phyloP scores from a whole-genome alignment of 148 eudicot genomes.

The Chenopodium suecicum region DNA sequence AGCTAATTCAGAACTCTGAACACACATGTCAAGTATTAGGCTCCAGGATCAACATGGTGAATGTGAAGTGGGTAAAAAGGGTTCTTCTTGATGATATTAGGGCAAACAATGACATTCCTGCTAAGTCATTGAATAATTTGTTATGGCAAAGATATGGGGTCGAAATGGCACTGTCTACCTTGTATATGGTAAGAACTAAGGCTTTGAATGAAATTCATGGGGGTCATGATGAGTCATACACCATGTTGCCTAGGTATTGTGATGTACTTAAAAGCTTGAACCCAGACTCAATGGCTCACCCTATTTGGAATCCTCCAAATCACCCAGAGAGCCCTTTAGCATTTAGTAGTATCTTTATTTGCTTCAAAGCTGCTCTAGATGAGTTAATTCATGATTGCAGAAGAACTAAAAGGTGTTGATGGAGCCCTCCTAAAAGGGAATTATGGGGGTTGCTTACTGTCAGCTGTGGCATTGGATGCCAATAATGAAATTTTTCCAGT shows the following conservation, averaged over 20 bases:
- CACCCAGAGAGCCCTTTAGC: background rate
- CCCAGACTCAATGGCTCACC: background rate
- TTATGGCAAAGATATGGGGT: background rate
- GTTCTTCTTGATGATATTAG: background rate
- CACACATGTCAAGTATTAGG: background rate
- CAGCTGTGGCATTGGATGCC: background rate
- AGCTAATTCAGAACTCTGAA: background rate
- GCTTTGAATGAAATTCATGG: background rate
- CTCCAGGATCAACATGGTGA: background rate
- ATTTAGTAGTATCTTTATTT: background rate
- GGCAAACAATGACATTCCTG: background rate
- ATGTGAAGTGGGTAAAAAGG: background rate
- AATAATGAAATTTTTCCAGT: background rate
- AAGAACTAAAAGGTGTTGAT: background rate
- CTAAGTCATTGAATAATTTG: background rate
- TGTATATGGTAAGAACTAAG: background rate
- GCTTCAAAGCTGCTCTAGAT: background rate
- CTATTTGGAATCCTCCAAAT: background rate
- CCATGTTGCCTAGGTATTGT: background rate
- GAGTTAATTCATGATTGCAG: background rate
- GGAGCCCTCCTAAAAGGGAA: background rate
- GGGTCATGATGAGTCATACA: background rate
- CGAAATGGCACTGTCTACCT: no score
- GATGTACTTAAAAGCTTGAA: background rate
- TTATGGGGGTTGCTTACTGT: background rate